These are phyloP conservation scores for Edaphochlamys debaryana DNA, from an alignment of 139 green algal species.

Conservation along the genomic window DNA sequence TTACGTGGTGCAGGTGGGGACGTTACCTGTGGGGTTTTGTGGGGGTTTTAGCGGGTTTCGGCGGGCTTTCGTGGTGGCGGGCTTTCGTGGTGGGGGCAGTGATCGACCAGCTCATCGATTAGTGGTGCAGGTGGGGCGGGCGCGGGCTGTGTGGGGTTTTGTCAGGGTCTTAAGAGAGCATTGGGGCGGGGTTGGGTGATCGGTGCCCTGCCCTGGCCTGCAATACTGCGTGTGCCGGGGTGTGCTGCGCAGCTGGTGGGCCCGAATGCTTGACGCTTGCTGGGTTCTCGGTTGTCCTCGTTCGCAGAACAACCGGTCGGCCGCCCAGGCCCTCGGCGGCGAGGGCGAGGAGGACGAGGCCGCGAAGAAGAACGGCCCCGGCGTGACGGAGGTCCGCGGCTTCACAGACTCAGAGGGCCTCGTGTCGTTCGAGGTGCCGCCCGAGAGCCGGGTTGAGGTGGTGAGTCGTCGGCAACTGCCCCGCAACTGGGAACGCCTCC, in stretches of 20 bases:
- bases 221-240: neutral
- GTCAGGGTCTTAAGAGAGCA: neutral
- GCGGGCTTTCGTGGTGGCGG: neutral
- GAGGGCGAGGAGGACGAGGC: no score
- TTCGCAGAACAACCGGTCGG: slow-evolving; percentile 39
- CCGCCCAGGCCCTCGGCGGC: no score
- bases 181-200: neutral
- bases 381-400: slow-evolving; percentile 1
- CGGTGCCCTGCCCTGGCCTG: no score
- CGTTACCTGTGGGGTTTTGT: no score
- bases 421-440: slow-evolving; percentile 44
- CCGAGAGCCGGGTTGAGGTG: slow-evolving; percentile 9
- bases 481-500: no score
- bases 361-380: neutral
- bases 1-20: slow-evolving; percentile 51
- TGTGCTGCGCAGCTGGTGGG: neutral
- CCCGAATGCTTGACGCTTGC: no score
- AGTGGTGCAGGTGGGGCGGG: slow-evolving; percentile 48
- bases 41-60: neutral
- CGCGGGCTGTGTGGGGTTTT: no score
- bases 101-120: slow-evolving; percentile 60
- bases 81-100: neutral
- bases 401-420: slow-evolving; percentile 42
- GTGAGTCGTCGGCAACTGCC: neutral
- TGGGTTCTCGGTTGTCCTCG: no score